Percentiles rank a stretch among this genome's conserved stretches.
phyloP scores from a whole-genome alignment of 2,329 filamentous ascomycete genomes.

The Hypoxylon sp. region DNA sequence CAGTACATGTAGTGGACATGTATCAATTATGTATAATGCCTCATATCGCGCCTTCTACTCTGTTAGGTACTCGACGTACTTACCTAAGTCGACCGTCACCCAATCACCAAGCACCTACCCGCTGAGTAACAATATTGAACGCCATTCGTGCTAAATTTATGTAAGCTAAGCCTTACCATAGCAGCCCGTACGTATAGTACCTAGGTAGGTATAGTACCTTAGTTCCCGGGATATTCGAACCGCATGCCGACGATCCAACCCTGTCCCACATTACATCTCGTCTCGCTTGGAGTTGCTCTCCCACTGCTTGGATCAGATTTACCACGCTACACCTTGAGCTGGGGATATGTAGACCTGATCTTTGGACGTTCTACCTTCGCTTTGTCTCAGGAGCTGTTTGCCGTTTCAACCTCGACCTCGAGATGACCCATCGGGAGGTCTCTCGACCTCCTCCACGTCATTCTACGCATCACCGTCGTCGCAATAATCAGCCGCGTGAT shows the following conservation, averaged over 20 bases:
- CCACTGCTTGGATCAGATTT: conserved; percentile 26
- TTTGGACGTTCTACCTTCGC: conserved; percentile 32
- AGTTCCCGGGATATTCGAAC: conserved; percentile 33
- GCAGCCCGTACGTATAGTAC: not conserved
- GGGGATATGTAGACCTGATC: conserved; percentile 21
- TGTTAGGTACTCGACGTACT: too few species aligned
- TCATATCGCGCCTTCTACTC: not conserved
- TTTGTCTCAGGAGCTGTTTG: conserved; percentile 47
- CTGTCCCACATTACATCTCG: conserved; percentile 30
- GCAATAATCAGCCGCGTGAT: conserved; percentile 29
- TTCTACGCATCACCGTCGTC: conserved; percentile 45
- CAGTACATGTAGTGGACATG: not conserved
- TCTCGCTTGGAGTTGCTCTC: conserved; percentile 36
- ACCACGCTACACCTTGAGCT: conserved; percentile 24
- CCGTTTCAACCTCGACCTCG: conserved; percentile 47
- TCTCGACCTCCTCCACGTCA: conserved; percentile 45
- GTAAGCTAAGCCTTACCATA: conserved; percentile 33
- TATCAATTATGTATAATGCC: not conserved
- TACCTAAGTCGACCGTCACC: not conserved
- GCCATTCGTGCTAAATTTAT: conserved; percentile 2
- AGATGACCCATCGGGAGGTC: conserved; percentile 48
- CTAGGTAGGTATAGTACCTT: not conserved
- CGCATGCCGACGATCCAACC: conserved; percentile 30
- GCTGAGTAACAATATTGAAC: conserved; percentile 4
- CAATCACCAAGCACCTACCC: not conserved